Base-by-base conservation (phyloP, 495 filamentous ascomycete genomes). In the Penicillium argentinense region DNA sequence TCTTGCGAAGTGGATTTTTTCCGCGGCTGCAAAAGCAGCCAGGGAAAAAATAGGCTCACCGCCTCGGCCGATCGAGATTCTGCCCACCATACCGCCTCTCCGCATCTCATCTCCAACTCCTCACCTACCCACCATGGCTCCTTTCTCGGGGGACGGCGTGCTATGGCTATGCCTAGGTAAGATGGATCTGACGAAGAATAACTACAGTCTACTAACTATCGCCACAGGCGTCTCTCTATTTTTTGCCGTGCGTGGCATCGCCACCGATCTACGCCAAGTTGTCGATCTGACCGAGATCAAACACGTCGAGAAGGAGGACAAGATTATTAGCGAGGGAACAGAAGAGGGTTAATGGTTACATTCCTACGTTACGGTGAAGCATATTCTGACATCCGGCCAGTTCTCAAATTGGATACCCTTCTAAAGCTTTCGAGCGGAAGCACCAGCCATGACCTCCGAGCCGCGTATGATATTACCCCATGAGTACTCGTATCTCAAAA, bases 401-500 rank as follows among this genome's bases (percentile, higher is more conserved):
- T 71, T 11, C 63, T 80, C 42, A 78, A 78, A 45, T 49, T 80
- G 42, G 67, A 76, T 37, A 76, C 76, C 1, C 68, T 80, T 12
- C 58, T 70, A 16, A 72, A 73, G 51, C 68, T 80, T 30, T 69
- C 69, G n/a, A n/a, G n/a, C 34, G 63, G 71, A 44, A 74, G 71
- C 59, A 67, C 74, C 23, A 79, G 72, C 47, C 64, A 72, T 56
- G 72, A 78, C 42, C 73, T 79, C 40, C 69, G 74, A 53, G 63
- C 70, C 44, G 73, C 75, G 76, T 79, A 76, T 42, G 75, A 43
- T n/a, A 37, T 14, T 9, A 34, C 23, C 24, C 19, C 44, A 9
- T 23, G 3, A 37, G 16, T 9, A 11, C 11, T 39, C 12, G 18
- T n/a, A 5, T 13, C 13, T n/a, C n/a, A n/a, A n/a, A n/a, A n/a